Conservation (phyloP, 495 filamentous ascomycete species). For the Elaphomyces granulatus region DNA sequence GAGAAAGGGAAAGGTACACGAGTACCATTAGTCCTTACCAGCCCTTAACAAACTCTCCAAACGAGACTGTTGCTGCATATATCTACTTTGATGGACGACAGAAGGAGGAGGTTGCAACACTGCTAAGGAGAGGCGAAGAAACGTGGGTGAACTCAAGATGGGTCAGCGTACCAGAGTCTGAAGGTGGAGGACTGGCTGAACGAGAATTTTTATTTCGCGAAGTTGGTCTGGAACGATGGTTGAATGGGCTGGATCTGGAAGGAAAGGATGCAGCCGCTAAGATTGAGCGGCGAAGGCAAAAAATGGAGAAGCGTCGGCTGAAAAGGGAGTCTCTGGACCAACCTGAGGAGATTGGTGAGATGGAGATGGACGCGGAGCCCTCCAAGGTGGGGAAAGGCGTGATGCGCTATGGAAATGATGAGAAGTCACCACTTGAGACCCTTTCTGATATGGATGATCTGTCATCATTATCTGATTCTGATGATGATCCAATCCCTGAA, state of each 20-base stretch:
- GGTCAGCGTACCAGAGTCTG: conserved; percentile 83
- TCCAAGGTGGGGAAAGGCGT: conserved; percentile 40
- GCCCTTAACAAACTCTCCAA: conserved; percentile 72
- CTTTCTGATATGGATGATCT: conserved; percentile 58
- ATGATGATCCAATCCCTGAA: conserved; percentile 83
- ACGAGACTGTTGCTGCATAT: conserved; percentile 95
- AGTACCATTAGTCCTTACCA: conserved; percentile 67
- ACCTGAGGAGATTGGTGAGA: conserved; percentile 30
- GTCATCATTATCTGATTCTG: conserved; percentile 57
- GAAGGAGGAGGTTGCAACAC: conserved; percentile 94
- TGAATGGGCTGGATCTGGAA: conserved; percentile 85
- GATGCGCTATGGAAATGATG: conserved; percentile 63
- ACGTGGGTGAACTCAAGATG: conserved; percentile 98
- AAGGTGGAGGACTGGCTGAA: conserved; percentile 89
- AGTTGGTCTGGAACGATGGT: conserved; percentile 88
- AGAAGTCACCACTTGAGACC: conserved; percentile 54
- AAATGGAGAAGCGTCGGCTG: conserved; percentile 71
- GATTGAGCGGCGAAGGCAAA: conserved; percentile 72
- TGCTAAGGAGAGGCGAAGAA: conserved; percentile 85
- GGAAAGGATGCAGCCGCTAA: conserved; percentile 78
- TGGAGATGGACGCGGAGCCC: conserved; percentile 36
- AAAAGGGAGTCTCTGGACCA: conserved; percentile 40
- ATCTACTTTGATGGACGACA: conserved; percentile 95
- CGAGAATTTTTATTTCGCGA: conserved; percentile 96
- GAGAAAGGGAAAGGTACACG: conserved; percentile 39